A percentile compares a stretch with the other conserved stretches of the same genome.
Evolutionary conservation across 768 basidiomycete species (phyloP).

Genomic region (Pulveroboletus frians): DNA sequence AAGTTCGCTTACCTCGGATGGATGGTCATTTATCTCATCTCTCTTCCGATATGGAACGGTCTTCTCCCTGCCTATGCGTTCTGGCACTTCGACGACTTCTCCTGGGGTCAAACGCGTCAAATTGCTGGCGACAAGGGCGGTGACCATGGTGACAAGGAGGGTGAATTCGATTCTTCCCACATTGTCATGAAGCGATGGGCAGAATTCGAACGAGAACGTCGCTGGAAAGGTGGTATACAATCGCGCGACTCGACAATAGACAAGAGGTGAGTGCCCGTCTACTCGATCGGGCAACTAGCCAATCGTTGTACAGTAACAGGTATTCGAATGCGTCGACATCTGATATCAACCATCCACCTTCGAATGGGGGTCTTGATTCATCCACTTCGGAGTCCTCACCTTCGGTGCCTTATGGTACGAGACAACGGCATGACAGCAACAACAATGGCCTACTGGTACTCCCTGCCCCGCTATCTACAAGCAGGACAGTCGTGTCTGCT

Average conservation of each 20-base stretch:
- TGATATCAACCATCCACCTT: slow-evolving; percentile 58
- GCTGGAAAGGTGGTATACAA: slow-evolving; percentile 85
- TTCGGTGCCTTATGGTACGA: slow-evolving; percentile 33
- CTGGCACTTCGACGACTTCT: slow-evolving; percentile 99
- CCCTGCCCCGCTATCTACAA: slow-evolving; percentile 67
- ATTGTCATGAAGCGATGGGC: slow-evolving; percentile 99
- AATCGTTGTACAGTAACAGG: slow-evolving; percentile 41
- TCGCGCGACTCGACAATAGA: slow-evolving; percentile 78
- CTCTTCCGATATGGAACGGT: slow-evolving; percentile 96
- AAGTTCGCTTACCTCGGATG: slow-evolving; percentile 94
- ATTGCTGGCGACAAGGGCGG: slow-evolving; percentile 66
- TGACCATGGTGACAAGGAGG: slow-evolving; percentile 89
- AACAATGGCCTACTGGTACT: slow-evolving; percentile 67
- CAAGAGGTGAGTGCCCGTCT: slow-evolving; percentile 46
- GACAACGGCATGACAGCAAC: slow-evolving; percentile 64
- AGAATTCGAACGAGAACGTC: slow-evolving; percentile 92
- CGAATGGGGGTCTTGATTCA: slow-evolving; percentile 46
- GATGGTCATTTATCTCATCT: slow-evolving; percentile 93
- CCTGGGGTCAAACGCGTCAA: slow-evolving; percentile 93
- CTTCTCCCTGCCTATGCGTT: slow-evolving; percentile 93
- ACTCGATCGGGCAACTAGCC: slow-evolving; percentile 5
- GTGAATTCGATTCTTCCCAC: slow-evolving; percentile 92
- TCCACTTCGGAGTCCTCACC: slow-evolving; percentile 58
- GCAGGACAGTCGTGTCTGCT: slow-evolving; percentile 43
- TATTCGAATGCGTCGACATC: slow-evolving; percentile 77